Conservation (phyloP, 495 filamentous ascomycete genomes). For the Penicillium turbatum region DNA sequence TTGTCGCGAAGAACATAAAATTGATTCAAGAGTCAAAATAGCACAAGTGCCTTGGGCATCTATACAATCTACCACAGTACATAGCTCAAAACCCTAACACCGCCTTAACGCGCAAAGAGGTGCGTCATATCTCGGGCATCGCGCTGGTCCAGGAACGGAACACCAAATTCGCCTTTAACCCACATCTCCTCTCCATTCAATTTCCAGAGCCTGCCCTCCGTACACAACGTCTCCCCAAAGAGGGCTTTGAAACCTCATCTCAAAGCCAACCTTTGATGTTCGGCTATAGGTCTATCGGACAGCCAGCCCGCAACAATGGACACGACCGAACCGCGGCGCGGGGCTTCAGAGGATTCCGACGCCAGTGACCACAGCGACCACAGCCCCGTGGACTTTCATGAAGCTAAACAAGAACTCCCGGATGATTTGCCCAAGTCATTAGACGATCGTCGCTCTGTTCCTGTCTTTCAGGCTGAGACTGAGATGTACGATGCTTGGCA, state of each 20-base stretch:
- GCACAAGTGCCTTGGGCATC: too few species aligned
- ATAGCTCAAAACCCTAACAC: background rate
- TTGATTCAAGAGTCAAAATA: too few species aligned
- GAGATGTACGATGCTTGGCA: conserved; percentile 99
- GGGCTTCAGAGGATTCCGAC: conserved; percentile 34
- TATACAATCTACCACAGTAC: too few species aligned
- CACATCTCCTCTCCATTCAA: conserved; percentile 13
- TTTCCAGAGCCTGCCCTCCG: conserved; percentile 8
- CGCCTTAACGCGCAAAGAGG: background rate
- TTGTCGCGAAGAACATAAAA: too few species aligned
- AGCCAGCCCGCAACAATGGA: conserved; percentile 36
- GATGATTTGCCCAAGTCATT: conserved; percentile 85
- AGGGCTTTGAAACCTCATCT: conserved; percentile 5
- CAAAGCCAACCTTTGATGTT: conserved; percentile 16
- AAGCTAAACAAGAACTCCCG: conserved; percentile 55
- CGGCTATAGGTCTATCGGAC: conserved; percentile 15
- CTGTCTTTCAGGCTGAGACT: conserved; percentile 61
- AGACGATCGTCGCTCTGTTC: conserved; percentile 74
- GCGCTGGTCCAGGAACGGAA: conserved; percentile 11
- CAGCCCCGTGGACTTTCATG: conserved; percentile 19
- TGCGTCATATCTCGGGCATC: conserved; percentile 29
- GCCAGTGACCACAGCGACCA: conserved; percentile 16
- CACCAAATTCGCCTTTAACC: conserved; percentile 11
- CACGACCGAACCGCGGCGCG: conserved; percentile 33
- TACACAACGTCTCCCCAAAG: background rate